These are phyloP conservation scores for Penicillium macrosclerotiorum DNA, from an alignment of 495 filamentous ascomycete species.

Conservation along the genomic window DNA sequence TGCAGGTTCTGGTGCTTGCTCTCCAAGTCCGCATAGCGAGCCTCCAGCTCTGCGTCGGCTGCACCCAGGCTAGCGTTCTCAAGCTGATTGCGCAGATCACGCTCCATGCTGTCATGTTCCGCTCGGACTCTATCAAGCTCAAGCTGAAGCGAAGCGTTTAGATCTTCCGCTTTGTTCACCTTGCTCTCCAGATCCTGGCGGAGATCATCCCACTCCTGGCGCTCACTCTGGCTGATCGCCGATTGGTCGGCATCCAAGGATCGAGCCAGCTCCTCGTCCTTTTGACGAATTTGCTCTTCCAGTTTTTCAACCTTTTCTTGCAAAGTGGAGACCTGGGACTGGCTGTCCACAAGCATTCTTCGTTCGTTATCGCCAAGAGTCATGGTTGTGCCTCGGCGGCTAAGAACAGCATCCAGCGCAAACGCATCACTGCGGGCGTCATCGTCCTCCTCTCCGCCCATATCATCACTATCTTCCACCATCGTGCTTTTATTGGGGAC, in stretches of 20 bases:
- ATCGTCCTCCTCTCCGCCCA: conserved; percentile 57
- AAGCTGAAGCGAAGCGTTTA: conserved; percentile 71
- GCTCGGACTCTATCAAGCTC: conserved; percentile 72
- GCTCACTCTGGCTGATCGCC: conserved; percentile 42
- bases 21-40: conserved; percentile 61
- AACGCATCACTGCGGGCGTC: conserved; percentile 66
- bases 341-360: conserved; percentile 70
- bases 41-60: conserved; percentile 48
- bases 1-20: conserved; percentile 72
- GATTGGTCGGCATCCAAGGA: conserved; percentile 31
- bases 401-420: conserved; percentile 55
- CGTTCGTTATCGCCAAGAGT: conserved; percentile 62
- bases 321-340: conserved; percentile 71
- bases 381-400: conserved; percentile 54
- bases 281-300: conserved; percentile 57
- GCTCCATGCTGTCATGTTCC: conserved; percentile 63
- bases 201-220: conserved; percentile 70
- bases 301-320: conserved; percentile 71
- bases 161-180: conserved; percentile 70
- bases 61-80: conserved; percentile 46
- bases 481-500: conserved; percentile 97
- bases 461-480: conserved; percentile 93
- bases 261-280: conserved; percentile 55
- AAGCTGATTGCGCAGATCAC: conserved; percentile 62
- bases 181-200: conserved; percentile 73